phyloP scores from a whole-genome alignment of 2,329 filamentous ascomycete genomes.

The Sclerotinia sclerotiorum region DNA sequence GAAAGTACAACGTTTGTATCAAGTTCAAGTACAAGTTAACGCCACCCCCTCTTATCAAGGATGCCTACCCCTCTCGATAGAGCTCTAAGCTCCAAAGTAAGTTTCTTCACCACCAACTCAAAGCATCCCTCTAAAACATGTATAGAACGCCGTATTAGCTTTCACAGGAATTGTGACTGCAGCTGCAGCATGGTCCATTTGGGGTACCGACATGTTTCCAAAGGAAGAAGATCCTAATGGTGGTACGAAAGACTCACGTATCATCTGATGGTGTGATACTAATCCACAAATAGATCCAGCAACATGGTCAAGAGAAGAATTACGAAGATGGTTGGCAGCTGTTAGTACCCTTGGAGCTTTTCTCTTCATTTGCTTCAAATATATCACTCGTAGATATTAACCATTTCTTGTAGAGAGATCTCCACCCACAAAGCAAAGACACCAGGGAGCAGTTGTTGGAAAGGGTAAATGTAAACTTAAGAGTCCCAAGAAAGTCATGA shows the following conservation, averaged over 20 bases:
- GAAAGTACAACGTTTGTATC: neutral
- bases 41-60: slow-evolving; percentile 34
- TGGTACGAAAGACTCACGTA: slow-evolving; percentile 46
- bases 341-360: slow-evolving; percentile 54
- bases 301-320: slow-evolving; percentile 76
- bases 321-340: slow-evolving; percentile 75
- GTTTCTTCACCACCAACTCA: slow-evolving; percentile 27
- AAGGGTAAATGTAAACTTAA: slow-evolving; percentile 67
- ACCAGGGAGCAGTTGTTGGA: slow-evolving; percentile 65
- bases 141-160: slow-evolving; percentile 67
- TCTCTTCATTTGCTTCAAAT: slow-evolving; percentile 7
- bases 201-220: slow-evolving; percentile 80
- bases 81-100: slow-evolving; percentile 68
- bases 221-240: slow-evolving; percentile 72
- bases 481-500: slow-evolving; percentile 41
- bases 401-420: slow-evolving; percentile 53
- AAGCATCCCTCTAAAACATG: slow-evolving; percentile 11
- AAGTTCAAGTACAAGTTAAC: neutral
- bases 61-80: slow-evolving; percentile 72
- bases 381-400: slow-evolving; percentile 9
- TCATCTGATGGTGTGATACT: neutral
- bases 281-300: slow-evolving; percentile 52
- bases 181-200: slow-evolving; percentile 80
- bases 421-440: slow-evolving; percentile 59
- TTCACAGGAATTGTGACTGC: slow-evolving; percentile 82